Base-by-base conservation (phyloP, 192 early-diverging fungal species). In the Powellomyces hirtus region DNA sequence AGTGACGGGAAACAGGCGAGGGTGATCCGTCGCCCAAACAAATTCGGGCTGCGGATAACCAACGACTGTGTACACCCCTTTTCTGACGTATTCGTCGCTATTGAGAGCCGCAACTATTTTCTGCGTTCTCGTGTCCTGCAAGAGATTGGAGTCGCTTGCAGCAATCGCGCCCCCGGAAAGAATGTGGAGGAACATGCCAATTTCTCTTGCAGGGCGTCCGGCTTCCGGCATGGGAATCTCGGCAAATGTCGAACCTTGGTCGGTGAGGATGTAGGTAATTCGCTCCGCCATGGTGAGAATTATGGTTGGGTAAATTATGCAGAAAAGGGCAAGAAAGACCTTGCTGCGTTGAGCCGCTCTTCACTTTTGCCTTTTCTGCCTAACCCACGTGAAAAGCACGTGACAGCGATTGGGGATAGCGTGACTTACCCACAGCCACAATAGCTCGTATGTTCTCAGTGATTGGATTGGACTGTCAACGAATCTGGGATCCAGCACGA, bases 111-210 rank as follows among this genome's bases (percentile, higher is more conserved):
- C 57, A 37, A 59, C 57, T 34, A 59, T 33, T 37, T 59, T 33
- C 24, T 33, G 27, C 27, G 57, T 59, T 22, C 57, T 22, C 24
- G 24, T 59, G 8, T 18, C 7, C 14, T 11, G 24, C 27, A 59
- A 33, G 57, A 59, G 14, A 59, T 18, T 31, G 57, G 24, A 22
- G 5, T 22, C 8, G 36, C 27, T 18, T 16, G 33, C 27, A 33
- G 10, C 27, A 37, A 59, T 59, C 27, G 57, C 57, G 24, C 57
- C 57, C 16, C 57, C 57, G 5, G 57, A 59, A 24, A 59, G 24
- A 37, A 59, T 59, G 13, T 59, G 27, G 36, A 59, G 57, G 57
- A 59, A 59, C 33, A 59, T 59, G 24, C 57, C 57, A 31, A 59
- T 10, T 33, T 59, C 57, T 11, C 35, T 33, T 11, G 57, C 57